Evolutionary conservation across 2,329 filamentous ascomycete genomes (phyloP).

Genomic region (Bipolaris cookei): DNA sequence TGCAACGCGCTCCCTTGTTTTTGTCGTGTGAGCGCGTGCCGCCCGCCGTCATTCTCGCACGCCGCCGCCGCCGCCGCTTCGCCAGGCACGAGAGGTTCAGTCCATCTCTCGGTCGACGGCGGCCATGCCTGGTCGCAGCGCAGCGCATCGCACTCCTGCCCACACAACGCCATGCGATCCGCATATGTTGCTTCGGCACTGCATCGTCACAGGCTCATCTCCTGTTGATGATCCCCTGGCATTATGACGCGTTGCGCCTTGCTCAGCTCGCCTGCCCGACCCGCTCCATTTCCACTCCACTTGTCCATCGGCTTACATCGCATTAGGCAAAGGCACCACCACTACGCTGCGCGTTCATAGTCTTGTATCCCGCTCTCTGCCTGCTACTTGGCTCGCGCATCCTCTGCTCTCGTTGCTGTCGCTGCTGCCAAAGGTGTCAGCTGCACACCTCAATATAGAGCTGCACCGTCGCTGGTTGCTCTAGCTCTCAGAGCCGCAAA

Average conservation of each 20-base stretch:
- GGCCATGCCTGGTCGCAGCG: not conserved
- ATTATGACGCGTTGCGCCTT: constrained; percentile 1
- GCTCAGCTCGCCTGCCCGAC: not conserved
- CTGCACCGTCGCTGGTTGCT: constrained; percentile 25
- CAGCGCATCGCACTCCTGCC: not conserved
- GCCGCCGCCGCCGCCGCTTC: not conserved
- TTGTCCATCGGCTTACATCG: constrained; percentile 31
- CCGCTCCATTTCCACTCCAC: constrained; percentile 19
- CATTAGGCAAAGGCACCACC: constrained; percentile 28
- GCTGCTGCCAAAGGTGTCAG: constrained; percentile 29
- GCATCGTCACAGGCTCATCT: not conserved
- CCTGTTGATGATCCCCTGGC: not conserved
- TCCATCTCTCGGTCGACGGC: not conserved
- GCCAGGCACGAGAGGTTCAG: not conserved
- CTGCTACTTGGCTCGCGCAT: constrained; percentile 24
- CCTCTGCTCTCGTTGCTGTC: not conserved
- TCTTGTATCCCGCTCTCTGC: constrained; percentile 33
- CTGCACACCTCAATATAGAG: constrained; percentile 41
- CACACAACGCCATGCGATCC: not conserved
- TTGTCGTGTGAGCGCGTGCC: not conserved
- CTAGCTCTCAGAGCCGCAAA: constrained; percentile 31
- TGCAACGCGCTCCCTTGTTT: constrained; percentile 11
- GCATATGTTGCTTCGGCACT: not conserved
- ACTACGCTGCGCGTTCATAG: constrained; percentile 26
- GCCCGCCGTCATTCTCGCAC: not conserved